Base-by-base conservation (phyloP, 2,329 filamentous ascomycete genomes). In the Alternaria sp. region DNA sequence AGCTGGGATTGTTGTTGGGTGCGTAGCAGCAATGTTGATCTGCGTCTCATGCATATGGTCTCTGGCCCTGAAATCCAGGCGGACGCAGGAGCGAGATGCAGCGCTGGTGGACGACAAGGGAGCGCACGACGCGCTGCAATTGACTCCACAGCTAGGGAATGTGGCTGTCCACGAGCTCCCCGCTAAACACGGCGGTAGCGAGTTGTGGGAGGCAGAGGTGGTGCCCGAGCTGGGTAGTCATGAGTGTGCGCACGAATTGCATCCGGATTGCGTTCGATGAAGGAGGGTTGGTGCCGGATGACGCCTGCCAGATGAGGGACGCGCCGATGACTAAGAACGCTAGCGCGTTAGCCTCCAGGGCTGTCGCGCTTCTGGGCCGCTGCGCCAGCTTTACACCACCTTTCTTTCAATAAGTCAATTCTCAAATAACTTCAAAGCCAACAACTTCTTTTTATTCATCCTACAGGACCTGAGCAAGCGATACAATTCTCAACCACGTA, bases 371-470 rank as follows among this genome's bases (percentile, higher is more conserved):
- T 2, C 5, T 11, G n/a, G 15, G 3, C 8, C 5, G 37, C n/a
- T 6, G 33, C 33, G 33, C 33, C 9, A 6, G n/a, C 4, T 18
- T 10, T 11, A 41, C 9, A 41, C 9, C 15, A 41, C n/a, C 5
- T 41, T 30, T 18, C 9, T 18, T 11, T 41, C 37, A 18, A 11
- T n/a, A 37, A 6, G 2, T 18, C 5, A 41, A 3, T 18, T 41
- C 9, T 41, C n/a, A 11, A 2, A 41, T 0, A 18, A 6, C 5
- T 18, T n/a, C 5, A 15, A 6, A 41, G 4, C 15, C 10, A 18
- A 18, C 2, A 18, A 1, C 9, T 11, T 6, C 15, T 2, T 41
- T 3, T 10, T 18, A 0, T 6, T 41, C 6, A 0, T 0, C 37
- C n/a, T 3, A 18, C n/a, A 18, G 15, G 3, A 6, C 37, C 9